phyloP scores from a whole-genome alignment of 2,329 filamentous ascomycete genomes.

The Diaporthe longicolla region DNA sequence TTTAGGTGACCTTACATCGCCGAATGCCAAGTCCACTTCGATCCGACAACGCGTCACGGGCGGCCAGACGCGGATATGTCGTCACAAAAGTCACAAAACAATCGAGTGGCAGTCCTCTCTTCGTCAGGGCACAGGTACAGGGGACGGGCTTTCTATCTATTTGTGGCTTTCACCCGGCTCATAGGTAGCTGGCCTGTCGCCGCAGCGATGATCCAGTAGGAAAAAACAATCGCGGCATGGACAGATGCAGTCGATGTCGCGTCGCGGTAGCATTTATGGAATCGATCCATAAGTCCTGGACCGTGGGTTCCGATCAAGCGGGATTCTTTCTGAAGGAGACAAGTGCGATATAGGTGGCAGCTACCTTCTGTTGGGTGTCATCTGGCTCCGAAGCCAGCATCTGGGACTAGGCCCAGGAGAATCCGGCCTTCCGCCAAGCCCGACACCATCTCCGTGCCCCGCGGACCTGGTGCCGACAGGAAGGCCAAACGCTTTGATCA shows the following conservation, averaged over 20 bases:
- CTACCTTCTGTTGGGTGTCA: constrained; percentile 58
- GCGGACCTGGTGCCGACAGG: constrained; percentile 44
- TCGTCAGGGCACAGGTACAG: constrained; percentile 27
- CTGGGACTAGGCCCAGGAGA: constrained; percentile 69
- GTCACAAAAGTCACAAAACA: neutral
- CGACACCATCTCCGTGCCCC: constrained; percentile 48
- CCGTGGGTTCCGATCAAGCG: constrained; percentile 47
- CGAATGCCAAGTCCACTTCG: constrained; percentile 8
- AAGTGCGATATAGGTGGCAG: constrained; percentile 69
- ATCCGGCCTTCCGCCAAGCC: constrained; percentile 46
- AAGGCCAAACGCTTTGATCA: constrained; percentile 45
- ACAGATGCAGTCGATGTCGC: constrained; percentile 43
- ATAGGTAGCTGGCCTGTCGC: neutral
- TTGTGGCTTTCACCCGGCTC: neutral
- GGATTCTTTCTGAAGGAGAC: constrained; percentile 69
- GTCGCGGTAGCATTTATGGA: constrained; percentile 30
- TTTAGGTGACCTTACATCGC: neutral
- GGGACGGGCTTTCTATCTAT: neutral
- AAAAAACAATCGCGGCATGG: constrained; percentile 43
- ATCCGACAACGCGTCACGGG: neutral
- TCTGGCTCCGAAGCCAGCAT: constrained; percentile 71
- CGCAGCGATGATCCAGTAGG: constrained; percentile 9
- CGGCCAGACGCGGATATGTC: neutral
- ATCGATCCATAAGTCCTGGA: constrained; percentile 24
- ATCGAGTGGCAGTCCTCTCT: constrained; percentile 26